A percentile compares a stretch with the other conserved stretches of the same genome.
Conservation (phyloP, 495 filamentous ascomycete species). For the Podospora anserina region DNA sequence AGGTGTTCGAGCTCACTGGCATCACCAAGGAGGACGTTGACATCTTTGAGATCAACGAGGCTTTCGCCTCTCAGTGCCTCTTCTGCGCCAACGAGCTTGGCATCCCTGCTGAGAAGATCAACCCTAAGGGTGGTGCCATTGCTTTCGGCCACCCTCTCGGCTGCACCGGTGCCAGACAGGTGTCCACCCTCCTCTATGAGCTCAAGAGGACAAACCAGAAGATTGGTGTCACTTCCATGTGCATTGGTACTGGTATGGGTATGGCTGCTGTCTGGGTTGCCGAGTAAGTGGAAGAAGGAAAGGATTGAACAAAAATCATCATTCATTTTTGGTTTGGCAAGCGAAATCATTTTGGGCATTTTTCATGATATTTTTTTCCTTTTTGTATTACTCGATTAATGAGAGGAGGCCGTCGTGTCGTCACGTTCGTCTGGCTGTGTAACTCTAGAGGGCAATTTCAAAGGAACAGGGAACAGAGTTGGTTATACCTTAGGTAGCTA, state of each 20-base stretch:
- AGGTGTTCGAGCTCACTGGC: conserved; percentile 81
- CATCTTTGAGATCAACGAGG: conserved; percentile 99
- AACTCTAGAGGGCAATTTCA: background rate
- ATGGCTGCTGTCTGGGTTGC: conserved; percentile 86
- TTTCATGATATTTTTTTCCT: background rate
- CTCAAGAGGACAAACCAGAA: conserved; percentile 74
- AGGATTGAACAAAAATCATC: background rate
- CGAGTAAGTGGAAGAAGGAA: conserved; percentile 24
- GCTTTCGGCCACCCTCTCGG: conserved; percentile 98
- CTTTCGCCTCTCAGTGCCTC: conserved; percentile 91
- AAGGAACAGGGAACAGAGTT: background rate
- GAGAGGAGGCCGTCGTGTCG: background rate
- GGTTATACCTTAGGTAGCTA: background rate
- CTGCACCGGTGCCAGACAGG: conserved; percentile 90
- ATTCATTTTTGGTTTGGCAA: background rate
- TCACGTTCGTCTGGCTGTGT: background rate
- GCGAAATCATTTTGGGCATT: conserved; percentile 1
- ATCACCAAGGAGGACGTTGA: conserved; percentile 89
- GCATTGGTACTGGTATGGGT: conserved; percentile 94
- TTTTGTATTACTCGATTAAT: conserved; percentile 6
- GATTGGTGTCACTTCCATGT: conserved; percentile 94
- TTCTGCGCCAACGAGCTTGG: conserved; percentile 90
- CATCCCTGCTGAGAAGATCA: conserved; percentile 76
- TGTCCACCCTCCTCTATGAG: conserved; percentile 87
- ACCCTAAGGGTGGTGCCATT: conserved; percentile 97